phyloP scores from a whole-genome alignment of 345 rosid species.

The Turnera subulata region DNA sequence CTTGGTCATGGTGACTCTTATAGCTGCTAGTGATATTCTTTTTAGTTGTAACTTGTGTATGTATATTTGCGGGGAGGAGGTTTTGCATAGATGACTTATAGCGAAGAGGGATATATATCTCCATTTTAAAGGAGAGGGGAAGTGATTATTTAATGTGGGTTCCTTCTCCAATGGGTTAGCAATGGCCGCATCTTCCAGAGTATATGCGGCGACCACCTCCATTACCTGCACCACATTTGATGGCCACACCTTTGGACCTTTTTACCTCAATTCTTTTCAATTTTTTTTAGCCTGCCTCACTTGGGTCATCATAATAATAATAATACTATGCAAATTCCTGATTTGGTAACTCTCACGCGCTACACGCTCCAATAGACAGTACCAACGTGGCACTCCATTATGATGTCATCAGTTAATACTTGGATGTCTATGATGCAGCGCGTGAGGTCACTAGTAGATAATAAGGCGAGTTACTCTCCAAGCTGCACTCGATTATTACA shows the following conservation, averaged over 20 bases:
- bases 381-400: background rate
- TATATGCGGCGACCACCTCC: slow-evolving; percentile 36
- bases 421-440: background rate
- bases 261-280: background rate
- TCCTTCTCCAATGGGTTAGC: slow-evolving; percentile 12
- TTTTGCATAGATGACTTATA: too few species aligned
- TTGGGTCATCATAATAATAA: too few species aligned
- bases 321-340: background rate
- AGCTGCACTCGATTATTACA: too few species aligned
- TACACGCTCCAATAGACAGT: background rate
- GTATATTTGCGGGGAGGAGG: too few species aligned
- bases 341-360: slow-evolving; percentile 10
- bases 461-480: too few species aligned
- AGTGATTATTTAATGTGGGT: background rate
- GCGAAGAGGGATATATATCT: background rate
- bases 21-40: too few species aligned
- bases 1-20: slow-evolving; percentile 9
- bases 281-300: slow-evolving; percentile 5
- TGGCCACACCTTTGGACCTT: slow-evolving; percentile 10
- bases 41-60: too few species aligned
- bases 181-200: slow-evolving; percentile 43
- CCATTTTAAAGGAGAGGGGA: background rate
- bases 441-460: too few species aligned
- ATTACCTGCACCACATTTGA: slow-evolving; percentile 13
- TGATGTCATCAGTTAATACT: background rate